Base-by-base conservation (phyloP, 2,329 filamentous ascomycete genomes). In the Akanthomyces lecanii region DNA sequence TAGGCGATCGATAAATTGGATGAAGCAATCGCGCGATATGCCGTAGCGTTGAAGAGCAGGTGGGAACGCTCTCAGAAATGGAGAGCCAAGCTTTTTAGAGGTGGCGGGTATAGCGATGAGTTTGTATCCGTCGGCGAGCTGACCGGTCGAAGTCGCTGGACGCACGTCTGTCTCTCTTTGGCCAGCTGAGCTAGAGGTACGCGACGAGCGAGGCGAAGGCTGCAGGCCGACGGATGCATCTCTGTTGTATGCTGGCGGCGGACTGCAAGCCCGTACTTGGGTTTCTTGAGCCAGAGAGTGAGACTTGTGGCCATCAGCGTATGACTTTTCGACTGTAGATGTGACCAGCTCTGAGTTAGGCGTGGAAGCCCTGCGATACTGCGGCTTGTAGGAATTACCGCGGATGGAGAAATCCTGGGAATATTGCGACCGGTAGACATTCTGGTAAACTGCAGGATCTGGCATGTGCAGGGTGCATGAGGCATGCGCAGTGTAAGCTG, bases 51-150 rank as follows among this genome's bases (percentile, higher is more conserved):
- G 42, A 14, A 69, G 67, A 18, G 23, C 57, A 2, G 65, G 53
- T 0, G 67, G 64, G 38, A 68, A 69, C 8, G 67, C 65, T 21
- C 67, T 54, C 12, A 69, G 55, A 45, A 67, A 69, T 5, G 67
- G 67, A 0, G 65, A 67, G 18, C 67, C 67, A 4, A 66, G 55
- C 21, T 55, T 55, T 18, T 61, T n/a, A n/a, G 55, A 56, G 28
- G 65, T 65, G 6, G 67, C 65, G 25, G 66, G 67, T 30, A 69
- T 67, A 7, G 65, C 66, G 55, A 69, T 63, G 18, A 64, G 63
- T 38, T 64, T 69, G 47, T 38, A 50, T 2, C 44, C n/a, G 30
- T 48, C 55, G n/a, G 28, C 28, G 28, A 30, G 28, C 28, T 30
- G 28, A 30, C 28, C 28, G 14, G 44, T 50, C 7, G 28, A 14